Evolutionary conservation across 2,329 filamentous ascomycete species (phyloP), one percentile per base, ranked within the genome.

Genomic region (Herpotrichia juniperi): DNA sequence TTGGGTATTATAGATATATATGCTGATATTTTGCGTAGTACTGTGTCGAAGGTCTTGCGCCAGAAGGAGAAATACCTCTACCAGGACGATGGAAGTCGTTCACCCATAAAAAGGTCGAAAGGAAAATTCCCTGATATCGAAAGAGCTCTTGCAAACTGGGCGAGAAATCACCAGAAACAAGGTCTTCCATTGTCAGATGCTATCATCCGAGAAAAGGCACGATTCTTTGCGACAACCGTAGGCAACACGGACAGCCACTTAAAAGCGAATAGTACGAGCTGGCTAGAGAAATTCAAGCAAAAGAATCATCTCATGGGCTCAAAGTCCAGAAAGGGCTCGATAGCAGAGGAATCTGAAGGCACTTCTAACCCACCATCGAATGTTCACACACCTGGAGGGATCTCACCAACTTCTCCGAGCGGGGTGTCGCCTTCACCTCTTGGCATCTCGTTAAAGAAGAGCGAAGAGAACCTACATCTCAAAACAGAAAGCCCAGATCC

Each of bases 271-370:
- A 94, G 85, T 61, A 79, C 85, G 25, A 87, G 81, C 61, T 97
- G 93, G 93, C 81, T 97, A 28, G 91, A 96, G 67, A 96, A 94
- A 71, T 97, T 97, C 80, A 96, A 97, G 79, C 86, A 91, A 69
- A 96, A 93, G 77, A 88, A 96, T 71, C 86, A 83, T 57, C 68
- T 88, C 10, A 73, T 79, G 60, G 79, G 81, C 31, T 76, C 81
- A 10, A 81, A 81, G 62, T 78, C 79, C 39, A 74, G 83, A 40
- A 85, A 84, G 67, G 74, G 76, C 25, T 84, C 83, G 6, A 70
- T 80, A 46, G 77, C 76, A 40, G 92, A 90, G 68, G 89, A 93
- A 48, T 83, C 86, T 0, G 88, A 90, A 63, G 84, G 81, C 52
- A 72, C 75, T n/a, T 83, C 82, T 21, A 82, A 83, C 49, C 76